Evolutionary conservation across 441 rosid genomes (phyloP), one percentile per base, ranked within the genome.

Genomic region (Arabidopsis hybrid): DNA sequence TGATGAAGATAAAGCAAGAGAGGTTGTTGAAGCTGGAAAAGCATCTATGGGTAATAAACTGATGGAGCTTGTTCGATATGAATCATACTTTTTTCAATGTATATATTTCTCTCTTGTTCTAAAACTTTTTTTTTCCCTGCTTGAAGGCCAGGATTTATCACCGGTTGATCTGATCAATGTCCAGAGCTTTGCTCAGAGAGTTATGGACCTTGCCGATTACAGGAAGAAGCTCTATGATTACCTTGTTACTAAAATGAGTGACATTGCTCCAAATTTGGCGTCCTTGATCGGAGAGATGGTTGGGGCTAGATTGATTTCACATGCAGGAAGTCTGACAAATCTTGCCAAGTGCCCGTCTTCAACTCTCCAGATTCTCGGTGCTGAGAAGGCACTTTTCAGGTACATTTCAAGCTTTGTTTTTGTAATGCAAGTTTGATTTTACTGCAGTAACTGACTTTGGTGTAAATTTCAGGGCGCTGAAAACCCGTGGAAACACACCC

Each of bases 271-370:
- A 56, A 93, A 96, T 79, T 77, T 96, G 83, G 91, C 96, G 7
- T 88, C 98, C 39, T 85, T 96, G 87, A 89, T 96, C 50, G 98
- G 99, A 55, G 99, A 96, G 52, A 83, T 91, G 76, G 95, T 93
- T 7, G 99, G 88, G 43, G 99, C 98, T 40, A 89, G 98, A 29
- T 72, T 91, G 82, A 93, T 93, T 64, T 91, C 98, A 56, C 99
- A 93, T 84, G 99, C 96, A 50, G 98, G 99, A 49, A 96, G 97
- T 87, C 93, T 93, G 57, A 89, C 96, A 9, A 96, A 93, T 83
- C 89, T 93, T 80, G 98, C 99, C 2, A 96, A 93, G 67, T 90
- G 96, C 83, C 97, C 99, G 67, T 93, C 98, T 81, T 91, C 97
- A 14, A 96, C 99, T 35, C 97, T 96, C 78, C 97, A 93, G 85